A percentile compares a stretch with the other conserved stretches of the same genome.
These are phyloP conservation scores for Pluteus cervinus DNA, from an alignment of 768 basidiomycete genomes.

Conservation along the genomic window DNA sequence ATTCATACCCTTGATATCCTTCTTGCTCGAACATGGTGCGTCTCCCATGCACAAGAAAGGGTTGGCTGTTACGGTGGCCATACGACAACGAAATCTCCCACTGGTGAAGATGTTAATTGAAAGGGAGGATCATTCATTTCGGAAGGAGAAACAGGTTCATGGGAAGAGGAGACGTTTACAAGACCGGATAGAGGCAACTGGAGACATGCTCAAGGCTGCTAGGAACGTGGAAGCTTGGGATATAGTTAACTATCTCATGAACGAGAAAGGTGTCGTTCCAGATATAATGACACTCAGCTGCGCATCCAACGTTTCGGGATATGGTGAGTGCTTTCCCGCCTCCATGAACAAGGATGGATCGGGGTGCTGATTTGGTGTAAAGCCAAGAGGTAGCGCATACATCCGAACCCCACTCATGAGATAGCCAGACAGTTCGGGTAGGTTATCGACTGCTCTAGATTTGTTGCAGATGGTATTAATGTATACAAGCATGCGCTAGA, in stretches of 20 bases:
- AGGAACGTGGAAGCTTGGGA: slow-evolving; percentile 60
- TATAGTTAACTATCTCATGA: slow-evolving; percentile 64
- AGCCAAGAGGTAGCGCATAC: no score
- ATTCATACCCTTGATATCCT: slow-evolving; percentile 57
- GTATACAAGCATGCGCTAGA: no score
- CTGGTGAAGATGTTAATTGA: slow-evolving; percentile 71
- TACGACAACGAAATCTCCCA: slow-evolving; percentile 57
- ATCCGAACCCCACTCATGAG: no score
- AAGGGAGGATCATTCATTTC: slow-evolving; percentile 11
- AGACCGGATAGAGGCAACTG: slow-evolving; percentile 51
- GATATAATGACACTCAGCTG: slow-evolving; percentile 65
- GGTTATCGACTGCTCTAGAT: no score
- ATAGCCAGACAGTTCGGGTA: no score
- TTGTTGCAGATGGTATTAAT: no score
- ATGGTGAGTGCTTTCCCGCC: background rate
- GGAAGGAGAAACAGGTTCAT: slow-evolving; percentile 12
- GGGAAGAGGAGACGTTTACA: slow-evolving; percentile 48
- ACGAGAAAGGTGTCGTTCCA: slow-evolving; percentile 68
- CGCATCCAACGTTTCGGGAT: slow-evolving; percentile 28
- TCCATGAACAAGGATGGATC: no score
- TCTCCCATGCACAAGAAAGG: slow-evolving; percentile 56
- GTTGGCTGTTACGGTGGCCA: slow-evolving; percentile 72
- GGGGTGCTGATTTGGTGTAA: no score
- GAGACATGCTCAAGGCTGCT: slow-evolving; percentile 60
- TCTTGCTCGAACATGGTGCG: slow-evolving; percentile 69